Evolutionary conservation across 768 basidiomycete genomes (phyloP), one percentile per base, ranked within the genome.

Genomic region (Psilocybe subaeruginosa): DNA sequence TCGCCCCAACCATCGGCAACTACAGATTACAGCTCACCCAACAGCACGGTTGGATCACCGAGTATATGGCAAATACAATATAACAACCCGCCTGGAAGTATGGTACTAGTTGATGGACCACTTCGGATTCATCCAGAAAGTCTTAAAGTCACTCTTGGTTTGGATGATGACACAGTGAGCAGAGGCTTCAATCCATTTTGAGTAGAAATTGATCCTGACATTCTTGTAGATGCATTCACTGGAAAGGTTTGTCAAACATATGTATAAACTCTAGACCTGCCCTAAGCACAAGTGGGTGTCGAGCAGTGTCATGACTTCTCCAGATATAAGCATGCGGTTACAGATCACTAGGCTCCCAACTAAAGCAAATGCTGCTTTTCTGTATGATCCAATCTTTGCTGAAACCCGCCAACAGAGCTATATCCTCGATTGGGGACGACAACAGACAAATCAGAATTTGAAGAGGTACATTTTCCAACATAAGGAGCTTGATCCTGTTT

Each of bases 351-450:
- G 57, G n/a, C 48, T 57, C 43, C 56, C 51, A 29, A 60, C 54
- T 8, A 39, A 64, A 8, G 59, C 73, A 7, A 66, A 51, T 46
- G 29, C 81, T 64, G 84, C 80, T 0, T 88, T 87, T 61, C 43
- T 87, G 8, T 79, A 83, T 52, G 82, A 85, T 59, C 88, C 88
- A 0, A 73, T 87, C 33, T 74, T 84, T 27, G 74, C 87, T 43
- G 87, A 89, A 54, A 78, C 74, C 1, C 72, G 76, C 8, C 66
- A 66, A 3, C 70, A 66, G 64, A 78, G 82, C 4, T 79, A 82
- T 63, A 61, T 87, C 27, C 74, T 88, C 45, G 85, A 86, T 62
- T 89, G 86, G 85, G 81, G 82, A 17, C 69, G 69, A 4, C 59
- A 60, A 7, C 54, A 65, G 14, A 73, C 69, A 30, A 82, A 82